phyloP scores from a whole-genome alignment of 2,329 filamentous ascomycete genomes.

The Aspergillus chevalieri region DNA sequence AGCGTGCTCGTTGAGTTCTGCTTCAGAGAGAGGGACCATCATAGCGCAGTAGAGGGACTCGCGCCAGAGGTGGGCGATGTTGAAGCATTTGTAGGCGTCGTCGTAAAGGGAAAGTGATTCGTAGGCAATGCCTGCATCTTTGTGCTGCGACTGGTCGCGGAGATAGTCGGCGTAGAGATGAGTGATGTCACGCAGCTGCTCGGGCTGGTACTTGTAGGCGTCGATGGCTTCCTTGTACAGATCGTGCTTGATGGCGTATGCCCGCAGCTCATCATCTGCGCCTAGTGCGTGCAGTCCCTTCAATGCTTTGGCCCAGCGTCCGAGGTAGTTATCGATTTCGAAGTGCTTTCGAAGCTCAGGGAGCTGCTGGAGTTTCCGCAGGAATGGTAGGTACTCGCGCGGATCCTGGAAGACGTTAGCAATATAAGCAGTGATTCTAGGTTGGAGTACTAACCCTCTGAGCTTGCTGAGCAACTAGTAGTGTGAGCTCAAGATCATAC shows the following conservation, averaged over 20 bases:
- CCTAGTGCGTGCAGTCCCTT: slow-evolving; percentile 66
- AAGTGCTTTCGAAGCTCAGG: slow-evolving; percentile 66
- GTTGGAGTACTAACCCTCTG: slow-evolving; percentile 55
- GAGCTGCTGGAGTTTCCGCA: slow-evolving; percentile 77
- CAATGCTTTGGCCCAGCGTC: slow-evolving; percentile 70
- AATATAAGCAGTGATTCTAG: not conserved
- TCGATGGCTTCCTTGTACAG: slow-evolving; percentile 73
- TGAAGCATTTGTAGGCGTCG: slow-evolving; percentile 75
- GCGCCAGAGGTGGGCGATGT: slow-evolving; percentile 79
- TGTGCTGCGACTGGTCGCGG: slow-evolving; percentile 66
- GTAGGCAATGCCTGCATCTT: slow-evolving; percentile 81
- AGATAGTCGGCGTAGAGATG: slow-evolving; percentile 74
- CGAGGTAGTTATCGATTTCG: slow-evolving; percentile 82
- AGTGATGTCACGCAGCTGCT: slow-evolving; percentile 62
- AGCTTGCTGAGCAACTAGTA: slow-evolving; percentile 89
- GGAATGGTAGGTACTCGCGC: slow-evolving; percentile 88
- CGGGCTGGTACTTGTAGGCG: slow-evolving; percentile 74
- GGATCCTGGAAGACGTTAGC: slow-evolving; percentile 57
- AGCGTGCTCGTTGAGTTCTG: slow-evolving; percentile 63
- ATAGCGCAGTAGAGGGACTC: slow-evolving; percentile 79
- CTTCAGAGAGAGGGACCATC: slow-evolving; percentile 56
- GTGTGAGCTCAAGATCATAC: slow-evolving; percentile 82
- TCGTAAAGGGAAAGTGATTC: slow-evolving; percentile 73
- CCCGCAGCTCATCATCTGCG: slow-evolving; percentile 69
- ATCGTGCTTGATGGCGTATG: slow-evolving; percentile 70